These are phyloP conservation scores for Alloteropsis semialata DNA, from an alignment of 176 grass and related monocot genomes.

Conservation along the genomic window DNA sequence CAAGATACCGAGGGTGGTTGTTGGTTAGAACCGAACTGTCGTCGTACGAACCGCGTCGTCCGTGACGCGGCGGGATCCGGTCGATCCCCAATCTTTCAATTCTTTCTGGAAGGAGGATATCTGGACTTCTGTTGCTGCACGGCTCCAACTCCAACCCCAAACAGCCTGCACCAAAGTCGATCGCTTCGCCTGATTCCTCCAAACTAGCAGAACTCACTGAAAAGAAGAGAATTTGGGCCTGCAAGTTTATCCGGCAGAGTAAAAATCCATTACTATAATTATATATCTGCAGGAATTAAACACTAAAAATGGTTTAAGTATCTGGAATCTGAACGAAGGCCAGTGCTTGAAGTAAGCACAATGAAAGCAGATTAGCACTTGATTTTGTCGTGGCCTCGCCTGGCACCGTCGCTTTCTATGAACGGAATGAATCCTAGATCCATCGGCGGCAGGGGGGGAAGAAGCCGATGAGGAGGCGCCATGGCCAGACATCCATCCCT, in stretches of 20 bases:
- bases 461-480: not conserved
- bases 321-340: not conserved
- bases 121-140: not conserved
- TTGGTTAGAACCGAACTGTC: not conserved
- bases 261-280: not conserved
- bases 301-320: too few relatives aligned
- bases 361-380: not conserved
- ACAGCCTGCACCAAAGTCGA: not conserved
- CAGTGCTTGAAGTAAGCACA: not conserved
- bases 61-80: not conserved
- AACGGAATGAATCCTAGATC: constrained; percentile 4
- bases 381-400: constrained; percentile 1
- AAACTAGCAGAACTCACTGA: not conserved
- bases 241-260: not conserved
- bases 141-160: not conserved
- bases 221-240: too few relatives aligned
- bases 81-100: not conserved
- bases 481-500: constrained; percentile 8
- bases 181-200: not conserved
- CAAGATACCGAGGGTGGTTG: not conserved
- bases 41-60: not conserved
- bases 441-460: not conserved
- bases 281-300: not conserved
- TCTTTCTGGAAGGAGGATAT: not conserved
- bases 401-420: not conserved